These are phyloP conservation scores for Verticillium klebahnii DNA, from an alignment of 2,329 filamentous ascomycete species.

Conservation along the genomic window DNA sequence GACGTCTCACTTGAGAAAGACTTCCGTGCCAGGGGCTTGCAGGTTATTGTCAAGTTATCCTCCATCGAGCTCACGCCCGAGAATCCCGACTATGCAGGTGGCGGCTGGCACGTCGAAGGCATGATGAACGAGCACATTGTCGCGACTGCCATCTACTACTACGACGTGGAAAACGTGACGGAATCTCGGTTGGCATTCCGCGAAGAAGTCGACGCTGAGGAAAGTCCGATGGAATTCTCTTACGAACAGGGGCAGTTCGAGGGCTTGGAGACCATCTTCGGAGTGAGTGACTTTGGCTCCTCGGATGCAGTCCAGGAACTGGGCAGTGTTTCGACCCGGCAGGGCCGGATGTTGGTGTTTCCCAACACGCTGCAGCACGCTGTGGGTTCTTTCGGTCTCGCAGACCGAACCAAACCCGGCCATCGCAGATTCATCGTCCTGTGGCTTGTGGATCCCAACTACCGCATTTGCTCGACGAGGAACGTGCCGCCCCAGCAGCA, in stretches of 20 bases:
- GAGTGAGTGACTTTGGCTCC: conserved; percentile 14
- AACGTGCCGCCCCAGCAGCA: conserved; percentile 40
- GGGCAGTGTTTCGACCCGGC: conserved; percentile 40
- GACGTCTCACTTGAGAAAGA: conserved; percentile 19
- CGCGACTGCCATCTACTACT: conserved; percentile 59
- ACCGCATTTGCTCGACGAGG: conserved; percentile 36
- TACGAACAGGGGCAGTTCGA: conserved; percentile 28
- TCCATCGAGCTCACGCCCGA: conserved; percentile 58
- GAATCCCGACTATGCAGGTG: conserved; percentile 47
- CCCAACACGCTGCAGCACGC: conserved; percentile 50
- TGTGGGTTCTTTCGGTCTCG: conserved; percentile 46
- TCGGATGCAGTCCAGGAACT: conserved; percentile 32
- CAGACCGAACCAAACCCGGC: conserved; percentile 46
- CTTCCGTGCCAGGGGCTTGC: conserved; percentile 36
- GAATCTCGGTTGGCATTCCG: conserved; percentile 46
- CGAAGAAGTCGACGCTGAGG: conserved; percentile 28
- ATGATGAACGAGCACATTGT: conserved; percentile 58
- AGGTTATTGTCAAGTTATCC: conserved; percentile 60
- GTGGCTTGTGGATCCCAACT: conserved; percentile 55
- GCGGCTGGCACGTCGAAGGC: conserved; percentile 53
- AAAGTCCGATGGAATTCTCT: conserved; percentile 16
- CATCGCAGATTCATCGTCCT: conserved; percentile 56
- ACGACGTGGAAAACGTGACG: conserved; percentile 56
- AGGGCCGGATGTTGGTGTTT: conserved; percentile 49
- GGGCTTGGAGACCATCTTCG: conserved; percentile 29